phyloP scores from a whole-genome alignment of 2,329 filamentous ascomycete genomes.

The Diplodia mutila region DNA sequence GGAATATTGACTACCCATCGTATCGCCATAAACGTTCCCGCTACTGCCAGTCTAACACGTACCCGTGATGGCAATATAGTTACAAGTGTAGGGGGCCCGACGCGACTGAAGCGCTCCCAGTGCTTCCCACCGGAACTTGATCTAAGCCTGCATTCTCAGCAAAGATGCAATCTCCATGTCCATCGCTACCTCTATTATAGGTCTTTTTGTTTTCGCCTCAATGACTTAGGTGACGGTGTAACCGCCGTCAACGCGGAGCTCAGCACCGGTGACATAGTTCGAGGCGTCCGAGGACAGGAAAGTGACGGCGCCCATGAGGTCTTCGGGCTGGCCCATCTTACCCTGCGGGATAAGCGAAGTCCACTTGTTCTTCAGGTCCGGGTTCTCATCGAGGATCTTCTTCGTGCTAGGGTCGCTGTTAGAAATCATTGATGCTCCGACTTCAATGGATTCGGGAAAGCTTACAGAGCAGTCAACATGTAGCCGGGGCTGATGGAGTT shows the following conservation, averaged over 20 bases:
- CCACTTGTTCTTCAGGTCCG: conserved; percentile 87
- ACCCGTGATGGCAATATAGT: background rate
- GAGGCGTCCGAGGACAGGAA: conserved; percentile 80
- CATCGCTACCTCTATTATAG: background rate
- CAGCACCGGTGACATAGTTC: conserved; percentile 61
- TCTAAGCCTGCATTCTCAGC: background rate
- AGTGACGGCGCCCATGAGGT: conserved; percentile 90
- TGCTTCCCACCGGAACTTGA: background rate
- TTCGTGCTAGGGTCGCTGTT: conserved; percentile 64
- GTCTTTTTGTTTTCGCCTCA: background rate
- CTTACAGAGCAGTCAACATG: conserved; percentile 92
- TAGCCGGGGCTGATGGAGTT: conserved; percentile 96
- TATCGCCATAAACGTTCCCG: background rate
- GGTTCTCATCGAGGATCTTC: conserved; percentile 93
- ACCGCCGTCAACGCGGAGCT: conserved; percentile 83
- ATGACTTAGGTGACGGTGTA: conserved; percentile 72
- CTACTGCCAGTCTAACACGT: background rate
- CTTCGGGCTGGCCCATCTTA: conserved; percentile 89
- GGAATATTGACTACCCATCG: background rate
- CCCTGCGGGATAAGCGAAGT: conserved; percentile 88
- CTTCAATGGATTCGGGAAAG: conserved; percentile 25
- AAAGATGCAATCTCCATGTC: background rate
- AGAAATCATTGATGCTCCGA: background rate
- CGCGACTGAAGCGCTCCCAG: background rate
- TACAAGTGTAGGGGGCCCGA: background rate